phyloP scores from a whole-genome alignment of 1,284 basidiomycete species.

The Ganoderma multipileum region DNA sequence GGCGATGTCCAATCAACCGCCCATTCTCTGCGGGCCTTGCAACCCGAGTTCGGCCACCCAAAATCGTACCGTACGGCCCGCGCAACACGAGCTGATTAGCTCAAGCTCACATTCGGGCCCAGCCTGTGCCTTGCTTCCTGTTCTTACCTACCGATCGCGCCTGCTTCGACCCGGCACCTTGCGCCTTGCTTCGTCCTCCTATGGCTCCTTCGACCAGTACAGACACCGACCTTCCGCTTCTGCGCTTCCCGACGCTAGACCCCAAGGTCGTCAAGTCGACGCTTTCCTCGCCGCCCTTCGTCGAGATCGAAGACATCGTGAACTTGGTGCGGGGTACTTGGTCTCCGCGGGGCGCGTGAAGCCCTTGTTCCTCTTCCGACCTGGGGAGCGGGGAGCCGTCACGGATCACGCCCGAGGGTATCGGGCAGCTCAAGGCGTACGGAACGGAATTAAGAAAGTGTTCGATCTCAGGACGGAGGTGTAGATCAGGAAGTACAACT shows the following conservation, averaged over 20 bases:
- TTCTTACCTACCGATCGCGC: neutral
- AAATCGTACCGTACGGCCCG: neutral
- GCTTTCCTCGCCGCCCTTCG: constrained; percentile 44
- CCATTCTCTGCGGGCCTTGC: neutral
- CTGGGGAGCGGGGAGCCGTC: constrained; percentile 50
- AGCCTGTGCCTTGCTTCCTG: neutral
- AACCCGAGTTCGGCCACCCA: neutral
- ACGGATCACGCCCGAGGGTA: constrained; percentile 45
- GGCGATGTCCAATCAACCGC: neutral
- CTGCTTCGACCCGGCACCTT: neutral
- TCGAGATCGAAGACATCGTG: constrained; percentile 45
- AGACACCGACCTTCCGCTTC: neutral
- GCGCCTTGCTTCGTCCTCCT: neutral
- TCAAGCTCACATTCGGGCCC: neutral
- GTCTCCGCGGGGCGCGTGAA: constrained; percentile 33
- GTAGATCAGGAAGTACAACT: constrained; percentile 45
- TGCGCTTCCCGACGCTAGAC: neutral
- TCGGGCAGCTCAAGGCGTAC: constrained; percentile 42
- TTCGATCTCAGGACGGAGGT: constrained; percentile 50
- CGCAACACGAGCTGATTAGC: neutral
- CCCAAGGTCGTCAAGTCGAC: constrained; percentile 10
- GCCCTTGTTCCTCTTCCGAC: constrained; percentile 46
- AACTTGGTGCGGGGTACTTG: constrained; percentile 40
- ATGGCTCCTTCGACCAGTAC: neutral
- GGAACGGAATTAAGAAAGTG: constrained; percentile 46